A percentile compares a stretch with the other conserved stretches of the same genome.
Evolutionary conservation across 75 land plant species (phyloP).

Genomic region (Larix kaempferi): DNA sequence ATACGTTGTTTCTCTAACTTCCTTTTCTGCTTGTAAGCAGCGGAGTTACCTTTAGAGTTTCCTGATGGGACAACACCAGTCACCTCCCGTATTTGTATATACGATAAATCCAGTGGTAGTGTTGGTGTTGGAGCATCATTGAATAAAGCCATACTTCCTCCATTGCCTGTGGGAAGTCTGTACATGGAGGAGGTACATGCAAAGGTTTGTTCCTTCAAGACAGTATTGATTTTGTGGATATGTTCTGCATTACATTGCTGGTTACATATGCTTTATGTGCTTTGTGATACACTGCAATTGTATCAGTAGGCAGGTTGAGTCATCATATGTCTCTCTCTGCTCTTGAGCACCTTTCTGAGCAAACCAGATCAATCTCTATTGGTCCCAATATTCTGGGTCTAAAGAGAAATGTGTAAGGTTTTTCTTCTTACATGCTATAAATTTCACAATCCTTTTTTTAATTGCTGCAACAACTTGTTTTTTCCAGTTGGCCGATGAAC

Average conservation of each 20-base stretch:
- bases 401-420: too few relatives aligned
- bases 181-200: too few relatives aligned
- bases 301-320: not conserved
- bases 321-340: not conserved
- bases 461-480: not conserved
- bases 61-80: conserved; percentile 97
- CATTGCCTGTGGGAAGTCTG: conserved; percentile 72
- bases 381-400: not conserved
- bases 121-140: conserved; percentile 70
- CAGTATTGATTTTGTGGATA: too few relatives aligned
- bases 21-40: conserved; percentile 24
- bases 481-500: conserved; percentile 82
- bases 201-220: too few relatives aligned
- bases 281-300: not conserved
- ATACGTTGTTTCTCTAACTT: conserved; percentile 19
- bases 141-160: conserved; percentile 78
- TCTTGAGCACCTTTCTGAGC: not conserved
- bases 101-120: conserved; percentile 54
- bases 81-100: conserved; percentile 79
- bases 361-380: not conserved
- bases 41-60: conserved; percentile 86
- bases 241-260: too few relatives aligned
- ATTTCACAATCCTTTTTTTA: conserved; percentile 5
- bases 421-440: too few relatives aligned
- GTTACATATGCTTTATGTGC: not conserved